Evolutionary conservation across 306 rosid genomes (phyloP), one percentile per base, ranked within the genome.

Genomic region (Lithocarpus polystachyus): DNA sequence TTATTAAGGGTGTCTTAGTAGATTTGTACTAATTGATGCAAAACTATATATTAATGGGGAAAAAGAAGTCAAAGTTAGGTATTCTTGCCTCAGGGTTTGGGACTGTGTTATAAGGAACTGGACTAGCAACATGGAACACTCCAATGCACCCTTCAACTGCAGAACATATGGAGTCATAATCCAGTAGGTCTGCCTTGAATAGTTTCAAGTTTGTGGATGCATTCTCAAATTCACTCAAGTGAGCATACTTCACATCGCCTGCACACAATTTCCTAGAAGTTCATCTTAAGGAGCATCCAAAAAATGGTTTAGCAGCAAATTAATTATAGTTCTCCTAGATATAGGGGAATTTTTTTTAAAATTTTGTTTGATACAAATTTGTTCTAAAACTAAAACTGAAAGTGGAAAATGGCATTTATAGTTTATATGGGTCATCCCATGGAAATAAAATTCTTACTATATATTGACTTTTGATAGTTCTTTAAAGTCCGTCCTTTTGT

Each of bases 101-200:
- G 40, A 43, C 78, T 26, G 54, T 5, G 0, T 73, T 31, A 10
- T 87, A 71, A 31, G 91, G 91, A 5, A 86, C 89, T 56, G 91
- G 91, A 56, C 88, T 6, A 57, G 91, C 91, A 77, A 86, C 86
- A 71, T 88, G 89, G 60, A 86, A 88, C 81, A 86, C 91, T 17
- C 80, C 86, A 73, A 33, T 22, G 73, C 88, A 88, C 20, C 91
- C 88, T 69, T 15, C 56, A 65, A 88, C 72, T 57, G 89, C 88
- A 0, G 88, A 74, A 72, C 8, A n/a, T n/a, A 88, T 40, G 45
- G 87, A 83, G n/a, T 79, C 75, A 0, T 81, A 86, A 40, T 45
- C 43, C 48, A 88, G 56, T 37, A 85, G 22, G 56, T 86, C 91
- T 56, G 88, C 89, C 33, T 85, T 76, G 62, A 83, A 83, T 56